Evolutionary conservation across 148 eudicot genomes (phyloP).

Genomic region (Drosera capensis): DNA sequence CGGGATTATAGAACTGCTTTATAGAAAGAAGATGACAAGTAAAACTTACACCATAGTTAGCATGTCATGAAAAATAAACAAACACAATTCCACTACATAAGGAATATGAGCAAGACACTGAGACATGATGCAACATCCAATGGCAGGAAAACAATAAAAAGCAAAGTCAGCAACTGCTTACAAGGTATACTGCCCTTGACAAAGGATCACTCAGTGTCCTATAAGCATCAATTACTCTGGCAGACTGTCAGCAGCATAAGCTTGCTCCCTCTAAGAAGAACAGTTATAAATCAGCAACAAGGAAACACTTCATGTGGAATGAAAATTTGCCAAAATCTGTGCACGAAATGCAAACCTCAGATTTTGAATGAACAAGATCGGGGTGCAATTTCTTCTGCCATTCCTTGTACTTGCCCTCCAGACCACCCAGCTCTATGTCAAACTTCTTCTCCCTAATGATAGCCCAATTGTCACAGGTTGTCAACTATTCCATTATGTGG

Average conservation of each 20-base stretch:
- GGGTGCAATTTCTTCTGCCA: conserved; percentile 99
- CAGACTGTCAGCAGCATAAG: conserved; percentile 92
- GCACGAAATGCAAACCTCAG: conserved; percentile 32
- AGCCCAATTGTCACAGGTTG: not conserved
- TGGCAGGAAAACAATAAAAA: not conserved
- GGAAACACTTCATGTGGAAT: not conserved
- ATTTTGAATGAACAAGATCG: conserved; percentile 86
- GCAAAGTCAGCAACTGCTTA: conserved; percentile 17
- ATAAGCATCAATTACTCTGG: conserved; percentile 81
- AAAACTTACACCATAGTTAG: too few relatives aligned
- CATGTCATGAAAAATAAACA: too few relatives aligned
- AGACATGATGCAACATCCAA: too few relatives aligned
- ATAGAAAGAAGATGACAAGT: too few relatives aligned
- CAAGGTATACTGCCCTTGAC: conserved; percentile 69
- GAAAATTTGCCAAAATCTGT: conserved; percentile 2
- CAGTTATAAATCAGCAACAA: conserved; percentile 2
- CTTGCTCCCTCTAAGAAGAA: conserved; percentile 49
- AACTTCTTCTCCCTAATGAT: conserved; percentile 46
- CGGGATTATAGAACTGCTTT: too few relatives aligned
- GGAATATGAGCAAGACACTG: not conserved
- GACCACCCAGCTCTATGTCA: conserved; percentile 39
- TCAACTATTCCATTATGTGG: not conserved
- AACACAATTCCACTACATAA: too few relatives aligned
- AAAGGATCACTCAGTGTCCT: conserved; percentile 58
- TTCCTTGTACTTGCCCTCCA: conserved; percentile 70